phyloP scores from a whole-genome alignment of 352 stramenopile genomes.

The Thalassiosira mediterranea region DNA sequence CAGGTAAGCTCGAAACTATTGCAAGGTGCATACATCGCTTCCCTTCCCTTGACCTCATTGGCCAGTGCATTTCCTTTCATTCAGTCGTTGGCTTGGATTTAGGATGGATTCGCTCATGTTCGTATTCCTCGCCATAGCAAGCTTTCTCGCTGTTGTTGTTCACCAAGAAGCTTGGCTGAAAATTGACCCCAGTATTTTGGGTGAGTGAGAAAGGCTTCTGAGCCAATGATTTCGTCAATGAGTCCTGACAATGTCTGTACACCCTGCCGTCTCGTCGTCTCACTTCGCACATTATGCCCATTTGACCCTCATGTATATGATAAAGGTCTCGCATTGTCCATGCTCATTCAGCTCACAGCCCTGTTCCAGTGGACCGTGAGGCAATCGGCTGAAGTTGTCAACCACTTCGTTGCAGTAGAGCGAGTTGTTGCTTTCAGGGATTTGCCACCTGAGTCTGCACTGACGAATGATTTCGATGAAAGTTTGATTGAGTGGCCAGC shows the following conservation, averaged over 20 bases:
- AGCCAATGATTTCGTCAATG: too few relatives aligned
- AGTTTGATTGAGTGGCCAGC: conserved; percentile 57
- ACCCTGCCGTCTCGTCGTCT: too few relatives aligned
- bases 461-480: conserved; percentile 54
- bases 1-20: too few relatives aligned
- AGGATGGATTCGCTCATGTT: conserved; percentile 76
- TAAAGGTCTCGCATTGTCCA: conserved; percentile 69
- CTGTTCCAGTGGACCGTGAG: background rate
- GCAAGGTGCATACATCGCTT: too few relatives aligned
- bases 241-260: too few relatives aligned
- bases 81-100: conserved; percentile 77
- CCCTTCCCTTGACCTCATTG: too few relatives aligned
- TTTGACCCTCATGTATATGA: too few relatives aligned
- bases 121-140: conserved; percentile 61
- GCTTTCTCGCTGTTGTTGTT: conserved; percentile 70
- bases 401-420: conserved; percentile 79
- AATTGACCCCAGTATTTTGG: conserved; percentile 67
- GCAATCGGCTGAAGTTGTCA: conserved; percentile 70
- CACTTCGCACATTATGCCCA: too few relatives aligned
- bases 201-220: too few relatives aligned
- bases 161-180: conserved; percentile 45
- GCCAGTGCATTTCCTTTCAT: too few relatives aligned
- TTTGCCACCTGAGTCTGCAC: conserved; percentile 61
- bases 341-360: conserved; percentile 59
- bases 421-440: conserved; percentile 68